Base-by-base conservation (phyloP, 768 basidiomycete genomes). In the Suillus alpinus region DNA sequence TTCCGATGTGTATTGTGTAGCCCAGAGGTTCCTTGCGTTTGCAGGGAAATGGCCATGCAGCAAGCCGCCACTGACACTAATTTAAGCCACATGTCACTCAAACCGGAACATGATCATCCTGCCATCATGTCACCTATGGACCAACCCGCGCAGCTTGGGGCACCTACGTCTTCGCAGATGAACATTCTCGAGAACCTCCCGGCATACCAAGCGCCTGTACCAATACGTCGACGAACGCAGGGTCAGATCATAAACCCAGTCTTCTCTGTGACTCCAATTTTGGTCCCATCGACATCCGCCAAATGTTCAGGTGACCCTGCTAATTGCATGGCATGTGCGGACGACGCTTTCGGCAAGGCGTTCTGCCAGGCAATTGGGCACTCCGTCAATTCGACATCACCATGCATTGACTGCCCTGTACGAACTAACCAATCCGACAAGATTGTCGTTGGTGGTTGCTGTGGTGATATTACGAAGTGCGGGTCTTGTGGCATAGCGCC, bases 271-370 rank as follows among this genome's bases (percentile, higher is more conserved):
- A 76, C 82, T 20, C 68, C 74, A 29, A 51, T 68, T 36, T 63
- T 69, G 47, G 70, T 78, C 56, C 66, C 75, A 26, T 65, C 75
- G 36, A 64, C 71, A 44, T 60, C 71, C 36, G 66, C 67, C 59
- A 82, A 74, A 37, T 95, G 94, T 72, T 90, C 92, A 18, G 94
- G 94, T 13, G 92, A 95, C 68, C 94, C 94, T 2, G 80, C 83
- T 9, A 94, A 94, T 72, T 95, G 94, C 69, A 72, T 83, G 57
- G 94, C 92, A 4, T 95, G 94, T 69, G 88, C 87, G 4, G 88
- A 91, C 67, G 94, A 95, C 71, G 81, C 82, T 23, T 95, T 95
- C 65, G 93, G 93, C 10, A 88, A 89, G 68, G 93, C 92, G 6
- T 95, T 95, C 72, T 95, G 94, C 71, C 80, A 80, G 41, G 91